A percentile compares a stretch with the other conserved stretches of the same genome.
phyloP scores from a whole-genome alignment of 129 eudicot species.

The Dittrichia graveolens region DNA sequence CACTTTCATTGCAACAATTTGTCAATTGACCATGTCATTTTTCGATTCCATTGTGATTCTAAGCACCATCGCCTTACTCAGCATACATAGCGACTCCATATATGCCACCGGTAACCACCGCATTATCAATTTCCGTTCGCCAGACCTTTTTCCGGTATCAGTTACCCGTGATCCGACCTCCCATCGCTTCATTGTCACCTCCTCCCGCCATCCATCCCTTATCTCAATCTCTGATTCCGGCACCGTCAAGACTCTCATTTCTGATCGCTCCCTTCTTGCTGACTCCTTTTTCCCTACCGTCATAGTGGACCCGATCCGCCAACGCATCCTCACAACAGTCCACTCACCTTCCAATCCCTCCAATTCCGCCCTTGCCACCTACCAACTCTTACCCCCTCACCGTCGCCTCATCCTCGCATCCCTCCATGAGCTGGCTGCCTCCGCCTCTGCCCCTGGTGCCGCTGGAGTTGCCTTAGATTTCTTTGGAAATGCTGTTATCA shows the following conservation, averaged over 20 bases:
- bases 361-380: conserved; percentile 1
- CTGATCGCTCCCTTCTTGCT: not conserved
- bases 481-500: conserved; percentile 6
- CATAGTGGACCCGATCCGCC: conserved; percentile 16
- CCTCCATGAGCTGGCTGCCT: not conserved
- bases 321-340: conserved; percentile 8
- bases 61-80: conserved; percentile 8
- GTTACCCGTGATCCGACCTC: not conserved
- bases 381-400: conserved; percentile 12
- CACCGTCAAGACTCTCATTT: not conserved
- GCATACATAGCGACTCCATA: not conserved
- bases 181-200: conserved; percentile 11
- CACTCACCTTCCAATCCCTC: conserved; percentile 10
- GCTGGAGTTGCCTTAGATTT: conserved; percentile 17
- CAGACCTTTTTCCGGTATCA: conserved; percentile 6
- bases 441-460: not conserved
- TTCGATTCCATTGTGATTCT: conserved; percentile 9
- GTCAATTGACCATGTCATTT: conserved; percentile 6
- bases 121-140: conserved; percentile 4
- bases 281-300: conserved; percentile 3
- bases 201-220: not conserved
- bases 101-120: conserved; percentile 1
- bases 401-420: not conserved
- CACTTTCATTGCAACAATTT: not conserved
- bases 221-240: conserved; percentile 11